Conservation (phyloP, 2,329 filamentous ascomycete species). For the Fusarium anguioides region DNA sequence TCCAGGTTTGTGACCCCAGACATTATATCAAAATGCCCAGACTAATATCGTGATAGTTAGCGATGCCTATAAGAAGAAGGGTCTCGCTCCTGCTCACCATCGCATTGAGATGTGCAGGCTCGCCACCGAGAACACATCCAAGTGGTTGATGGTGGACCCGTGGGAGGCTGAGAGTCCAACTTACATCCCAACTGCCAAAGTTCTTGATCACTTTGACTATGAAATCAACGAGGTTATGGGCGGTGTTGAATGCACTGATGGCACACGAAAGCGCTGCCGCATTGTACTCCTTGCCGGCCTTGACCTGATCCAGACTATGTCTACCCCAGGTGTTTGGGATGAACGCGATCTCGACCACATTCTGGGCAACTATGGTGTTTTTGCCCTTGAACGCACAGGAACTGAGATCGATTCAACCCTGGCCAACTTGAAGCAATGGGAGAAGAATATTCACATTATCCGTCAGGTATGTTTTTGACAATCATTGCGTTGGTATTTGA, state of each 20-base stretch:
- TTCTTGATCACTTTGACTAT: conserved; percentile 90
- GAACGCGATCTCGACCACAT: conserved; percentile 88
- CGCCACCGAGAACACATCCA: conserved; percentile 78
- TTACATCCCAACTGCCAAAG: conserved; percentile 89
- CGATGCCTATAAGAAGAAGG: conserved; percentile 53
- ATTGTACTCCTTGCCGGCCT: conserved; percentile 86
- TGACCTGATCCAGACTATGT: conserved; percentile 80
- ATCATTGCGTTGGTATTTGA: neutral
- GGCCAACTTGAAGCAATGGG: conserved; percentile 82
- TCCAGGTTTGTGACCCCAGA: conserved; percentile 38
- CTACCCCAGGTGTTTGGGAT: conserved; percentile 81
- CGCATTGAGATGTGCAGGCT: conserved; percentile 82
- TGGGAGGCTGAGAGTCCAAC: conserved; percentile 86
- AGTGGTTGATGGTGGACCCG: conserved; percentile 83
- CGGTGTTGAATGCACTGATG: conserved; percentile 76
- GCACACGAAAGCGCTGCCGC: conserved; percentile 72
- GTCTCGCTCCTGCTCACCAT: conserved; percentile 52
- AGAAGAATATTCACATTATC: conserved; percentile 88
- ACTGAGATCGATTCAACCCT: conserved; percentile 91
- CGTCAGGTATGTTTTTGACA: conserved; percentile 56
- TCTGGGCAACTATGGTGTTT: conserved; percentile 82
- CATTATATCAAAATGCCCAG: neutral
- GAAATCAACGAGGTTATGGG: conserved; percentile 85
- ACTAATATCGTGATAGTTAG: conserved; percentile 41
- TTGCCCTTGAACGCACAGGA: conserved; percentile 88